Evolutionary conservation across 306 rosid genomes (phyloP).

Genomic region (Amphicarpaea edgeworthii): DNA sequence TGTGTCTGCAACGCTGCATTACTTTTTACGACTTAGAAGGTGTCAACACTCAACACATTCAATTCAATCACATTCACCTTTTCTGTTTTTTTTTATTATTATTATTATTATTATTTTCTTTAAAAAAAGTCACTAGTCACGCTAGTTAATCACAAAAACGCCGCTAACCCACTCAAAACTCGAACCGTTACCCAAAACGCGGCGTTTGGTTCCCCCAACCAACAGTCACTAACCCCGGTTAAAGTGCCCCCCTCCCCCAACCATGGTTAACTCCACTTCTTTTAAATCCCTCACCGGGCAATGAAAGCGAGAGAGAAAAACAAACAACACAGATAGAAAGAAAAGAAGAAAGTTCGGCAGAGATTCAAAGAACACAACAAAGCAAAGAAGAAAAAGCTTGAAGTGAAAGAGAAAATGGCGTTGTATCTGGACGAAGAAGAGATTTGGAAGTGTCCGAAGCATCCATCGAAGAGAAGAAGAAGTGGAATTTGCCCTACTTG

Average conservation of each 20-base stretch:
- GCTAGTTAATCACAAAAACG: slow-evolving; percentile 18
- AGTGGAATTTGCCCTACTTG: slow-evolving; percentile 82
- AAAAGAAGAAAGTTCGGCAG: not conserved
- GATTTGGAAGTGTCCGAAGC: slow-evolving; percentile 84
- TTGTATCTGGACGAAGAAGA: slow-evolving; percentile 80
- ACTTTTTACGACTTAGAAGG: slow-evolving; percentile 36
- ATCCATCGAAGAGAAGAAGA: slow-evolving; percentile 86
- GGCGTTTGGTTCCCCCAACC: slow-evolving; percentile 45
- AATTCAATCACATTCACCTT: slow-evolving; percentile 45
- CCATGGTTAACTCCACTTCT: slow-evolving; percentile 64
- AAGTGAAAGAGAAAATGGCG: slow-evolving; percentile 58
- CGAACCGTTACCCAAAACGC: slow-evolving; percentile 55
- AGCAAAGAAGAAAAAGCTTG: not conserved
- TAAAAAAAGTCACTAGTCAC: slow-evolving; percentile 17
- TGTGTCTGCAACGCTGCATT: slow-evolving; percentile 36
- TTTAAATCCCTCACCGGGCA: slow-evolving; percentile 56
- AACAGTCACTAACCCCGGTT: slow-evolving; percentile 47
- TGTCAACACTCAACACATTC: slow-evolving; percentile 45
- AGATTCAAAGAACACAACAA: not conserved
- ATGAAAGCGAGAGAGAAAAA: slow-evolving; percentile 34
- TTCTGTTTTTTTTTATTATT: not conserved
- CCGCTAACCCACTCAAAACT: not conserved
- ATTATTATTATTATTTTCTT: too few species aligned
- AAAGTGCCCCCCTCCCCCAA: not conserved
- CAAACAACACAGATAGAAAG: slow-evolving; percentile 1